Percentiles rank a stretch among this genome's conserved stretches.
These are phyloP conservation scores for Panaeolus papilionaceus DNA, from an alignment of 768 basidiomycete species.

Conservation along the genomic window DNA sequence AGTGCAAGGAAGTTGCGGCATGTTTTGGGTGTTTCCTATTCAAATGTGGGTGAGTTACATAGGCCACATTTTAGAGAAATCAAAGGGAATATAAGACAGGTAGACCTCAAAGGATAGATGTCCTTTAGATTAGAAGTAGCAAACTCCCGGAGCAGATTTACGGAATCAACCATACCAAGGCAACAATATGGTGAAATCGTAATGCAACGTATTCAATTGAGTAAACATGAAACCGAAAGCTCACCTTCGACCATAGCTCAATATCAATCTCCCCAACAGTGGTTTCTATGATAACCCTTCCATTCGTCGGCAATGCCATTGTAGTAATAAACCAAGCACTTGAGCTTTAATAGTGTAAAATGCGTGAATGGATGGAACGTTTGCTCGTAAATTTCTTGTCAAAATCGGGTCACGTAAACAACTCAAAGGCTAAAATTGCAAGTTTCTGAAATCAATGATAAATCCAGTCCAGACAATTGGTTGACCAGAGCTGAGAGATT, in stretches of 20 bases:
- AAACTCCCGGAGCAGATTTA: too few relatives aligned
- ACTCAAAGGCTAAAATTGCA: too few relatives aligned
- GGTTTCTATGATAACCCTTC: conserved; percentile 87
- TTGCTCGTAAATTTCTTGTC: background rate
- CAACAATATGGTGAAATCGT: background rate
- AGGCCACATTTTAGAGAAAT: too few relatives aligned
- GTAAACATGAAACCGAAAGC: conserved; percentile 4
- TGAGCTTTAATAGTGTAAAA: too few relatives aligned
- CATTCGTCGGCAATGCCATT: conserved; percentile 88
- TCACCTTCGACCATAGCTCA: conserved; percentile 91
- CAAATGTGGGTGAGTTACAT: background rate
- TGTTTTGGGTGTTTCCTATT: conserved; percentile 90
- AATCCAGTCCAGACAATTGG: background rate
- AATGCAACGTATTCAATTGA: background rate
- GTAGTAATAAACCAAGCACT: conserved; percentile 35
- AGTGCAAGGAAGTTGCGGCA: conserved; percentile 91
- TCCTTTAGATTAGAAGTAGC: too few relatives aligned
- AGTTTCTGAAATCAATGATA: background rate
- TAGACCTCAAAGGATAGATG: too few relatives aligned
- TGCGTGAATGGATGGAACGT: background rate
- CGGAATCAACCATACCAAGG: too few relatives aligned
- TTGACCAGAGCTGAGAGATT: background rate
- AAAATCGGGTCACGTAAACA: background rate
- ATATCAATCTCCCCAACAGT: conserved; percentile 89
- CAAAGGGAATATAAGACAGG: too few relatives aligned